Conservation (phyloP, 805 yeast species). For the Yarrowia sp. region DNA sequence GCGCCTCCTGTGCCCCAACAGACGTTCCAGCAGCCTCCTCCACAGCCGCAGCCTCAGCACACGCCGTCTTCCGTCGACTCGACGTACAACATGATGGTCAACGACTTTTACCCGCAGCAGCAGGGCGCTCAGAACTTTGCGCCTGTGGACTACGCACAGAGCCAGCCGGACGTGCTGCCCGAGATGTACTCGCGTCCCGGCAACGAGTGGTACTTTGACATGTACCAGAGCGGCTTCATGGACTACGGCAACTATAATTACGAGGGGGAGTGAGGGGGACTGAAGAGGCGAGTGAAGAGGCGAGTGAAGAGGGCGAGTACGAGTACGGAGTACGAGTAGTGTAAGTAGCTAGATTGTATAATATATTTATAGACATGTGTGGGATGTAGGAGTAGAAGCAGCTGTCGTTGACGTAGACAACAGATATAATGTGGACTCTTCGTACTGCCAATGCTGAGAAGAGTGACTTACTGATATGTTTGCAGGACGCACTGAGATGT, state of each 20-base stretch:
- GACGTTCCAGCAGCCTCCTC: not conserved
- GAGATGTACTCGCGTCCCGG: slow-evolving; percentile 1
- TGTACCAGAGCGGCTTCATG: slow-evolving; percentile 22
- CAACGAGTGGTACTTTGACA: slow-evolving; percentile 20
- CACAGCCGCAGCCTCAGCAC: not conserved
- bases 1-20: not conserved
- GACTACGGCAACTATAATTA: slow-evolving; percentile 1
- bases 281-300: no score
- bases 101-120: slow-evolving; percentile 11
- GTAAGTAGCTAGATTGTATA: not conserved
- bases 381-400: no score
- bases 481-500: no score
- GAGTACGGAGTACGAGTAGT: no score
- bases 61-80: not conserved
- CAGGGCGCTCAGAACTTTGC: not conserved
- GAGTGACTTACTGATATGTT: no score
- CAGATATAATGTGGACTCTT: no score
- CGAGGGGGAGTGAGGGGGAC: slow-evolving; percentile 14
- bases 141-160: not conserved
- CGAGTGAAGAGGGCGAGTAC: no score
- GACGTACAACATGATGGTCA: slow-evolving; percentile 18
- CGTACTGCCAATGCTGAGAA: no score
- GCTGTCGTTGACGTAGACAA: no score
- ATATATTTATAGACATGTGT: not conserved
- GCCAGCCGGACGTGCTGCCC: not conserved